Percentiles rank a stretch among this genome's conserved stretches.
phyloP scores from a whole-genome alignment of 2,329 filamentous ascomycete species.

The Cladosporium oxysporum region DNA sequence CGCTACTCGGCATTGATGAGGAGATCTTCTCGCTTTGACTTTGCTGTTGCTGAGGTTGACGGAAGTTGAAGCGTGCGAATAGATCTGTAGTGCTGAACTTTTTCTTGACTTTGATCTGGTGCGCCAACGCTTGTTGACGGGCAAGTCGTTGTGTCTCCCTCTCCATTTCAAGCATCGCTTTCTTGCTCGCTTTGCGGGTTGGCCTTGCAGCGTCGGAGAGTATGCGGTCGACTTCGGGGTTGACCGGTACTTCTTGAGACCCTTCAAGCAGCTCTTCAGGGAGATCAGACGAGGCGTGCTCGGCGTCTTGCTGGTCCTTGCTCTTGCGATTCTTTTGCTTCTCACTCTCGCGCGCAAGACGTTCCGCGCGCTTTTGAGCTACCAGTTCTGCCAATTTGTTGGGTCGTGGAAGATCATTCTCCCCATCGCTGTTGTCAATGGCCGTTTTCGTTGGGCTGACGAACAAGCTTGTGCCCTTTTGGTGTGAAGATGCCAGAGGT shows the following conservation, averaged over 20 bases:
- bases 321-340: conserved; percentile 11
- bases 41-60: conserved; percentile 12
- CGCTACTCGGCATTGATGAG: conserved; percentile 36
- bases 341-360: conserved; percentile 30
- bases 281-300: conserved; percentile 30
- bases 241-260: conserved; percentile 23
- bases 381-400: conserved; percentile 35
- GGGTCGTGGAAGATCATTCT: conserved; percentile 28
- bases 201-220: conserved; percentile 57
- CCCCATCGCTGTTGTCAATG: conserved; percentile 27
- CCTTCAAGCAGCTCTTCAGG: conserved; percentile 30
- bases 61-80: conserved; percentile 77
- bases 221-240: conserved; percentile 34
- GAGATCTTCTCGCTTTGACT: conserved; percentile 23
- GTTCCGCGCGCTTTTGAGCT: conserved; percentile 35
- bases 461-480: conserved; percentile 29
- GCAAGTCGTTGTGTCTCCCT: conserved; percentile 90
- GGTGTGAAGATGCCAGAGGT: conserved; percentile 20
- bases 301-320: conserved; percentile 12
- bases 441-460: conserved; percentile 35
- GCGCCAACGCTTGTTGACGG: conserved; percentile 85
- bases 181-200: conserved; percentile 86
- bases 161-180: conserved; percentile 91
- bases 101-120: conserved; percentile 84
- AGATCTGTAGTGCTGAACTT: conserved; percentile 82